Conservation (phyloP, 768 basidiomycete species). For the Collybia nuda region DNA sequence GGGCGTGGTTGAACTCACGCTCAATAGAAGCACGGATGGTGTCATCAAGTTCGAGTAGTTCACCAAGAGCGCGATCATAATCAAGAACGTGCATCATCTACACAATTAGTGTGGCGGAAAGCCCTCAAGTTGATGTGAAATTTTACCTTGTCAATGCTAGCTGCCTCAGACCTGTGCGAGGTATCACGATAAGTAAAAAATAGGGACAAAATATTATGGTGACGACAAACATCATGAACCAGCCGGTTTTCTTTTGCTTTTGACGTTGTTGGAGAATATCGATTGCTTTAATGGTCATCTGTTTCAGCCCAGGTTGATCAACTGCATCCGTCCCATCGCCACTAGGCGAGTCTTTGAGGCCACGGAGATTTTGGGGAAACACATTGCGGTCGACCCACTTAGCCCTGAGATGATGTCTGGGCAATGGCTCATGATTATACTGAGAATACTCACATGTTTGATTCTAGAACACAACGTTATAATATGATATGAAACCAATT, state of each 20-base stretch:
- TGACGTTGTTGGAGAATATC: constrained; percentile 39
- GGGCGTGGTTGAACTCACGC: constrained; percentile 22
- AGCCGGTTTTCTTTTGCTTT: constrained; percentile 34
- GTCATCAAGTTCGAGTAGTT: constrained; percentile 44
- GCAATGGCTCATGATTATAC: not conserved
- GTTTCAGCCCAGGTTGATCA: constrained; percentile 47
- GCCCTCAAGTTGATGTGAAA: not conserved
- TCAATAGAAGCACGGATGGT: constrained; percentile 41
- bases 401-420: constrained; percentile 24
- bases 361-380: constrained; percentile 33
- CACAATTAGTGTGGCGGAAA: not conserved
- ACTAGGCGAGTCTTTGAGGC: constrained; percentile 35
- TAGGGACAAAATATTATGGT: not conserved
- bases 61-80: constrained; percentile 45
- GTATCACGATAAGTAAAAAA: constrained; percentile 12
- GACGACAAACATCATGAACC: constrained; percentile 40
- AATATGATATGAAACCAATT: not conserved
- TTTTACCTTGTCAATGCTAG: constrained; percentile 42
- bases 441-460: constrained; percentile 15
- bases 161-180: constrained; percentile 33
- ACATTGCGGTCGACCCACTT: constrained; percentile 46
- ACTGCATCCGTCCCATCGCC: constrained; percentile 41
- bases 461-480: constrained; percentile 8
- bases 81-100: constrained; percentile 49
- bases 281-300: constrained; percentile 47